A percentile compares a stretch with the other conserved stretches of the same genome.
phyloP scores from a whole-genome alignment of 805 yeast genomes.

The Suhomyces sp. region DNA sequence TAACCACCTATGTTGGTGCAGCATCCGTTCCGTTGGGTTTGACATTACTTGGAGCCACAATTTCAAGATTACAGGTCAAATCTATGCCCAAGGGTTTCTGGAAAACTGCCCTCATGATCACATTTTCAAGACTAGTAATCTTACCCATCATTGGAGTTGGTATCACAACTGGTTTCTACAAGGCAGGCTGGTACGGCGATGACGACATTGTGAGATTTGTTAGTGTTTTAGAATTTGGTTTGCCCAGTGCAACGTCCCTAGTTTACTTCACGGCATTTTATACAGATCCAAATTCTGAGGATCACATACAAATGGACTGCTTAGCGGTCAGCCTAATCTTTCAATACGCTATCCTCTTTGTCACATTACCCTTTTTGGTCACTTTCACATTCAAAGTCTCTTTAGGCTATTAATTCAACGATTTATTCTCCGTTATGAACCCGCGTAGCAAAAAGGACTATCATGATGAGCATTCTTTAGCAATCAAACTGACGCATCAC shows the following conservation, averaged over 20 bases:
- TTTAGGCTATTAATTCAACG: constrained; percentile 22
- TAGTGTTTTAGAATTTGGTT: constrained; percentile 67
- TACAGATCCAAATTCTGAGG: constrained; percentile 58
- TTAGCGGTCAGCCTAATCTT: constrained; percentile 70
- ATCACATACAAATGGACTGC: constrained; percentile 75
- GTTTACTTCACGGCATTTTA: constrained; percentile 87
- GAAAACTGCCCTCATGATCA: constrained; percentile 59
- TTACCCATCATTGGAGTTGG: constrained; percentile 77
- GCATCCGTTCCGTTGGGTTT: constrained; percentile 90
- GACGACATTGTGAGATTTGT: constrained; percentile 68
- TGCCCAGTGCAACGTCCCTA: constrained; percentile 87
- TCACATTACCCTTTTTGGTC: constrained; percentile 72
- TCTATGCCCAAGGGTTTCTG: constrained; percentile 67
- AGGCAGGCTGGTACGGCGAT: constrained; percentile 61
- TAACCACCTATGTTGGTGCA: constrained; percentile 72
- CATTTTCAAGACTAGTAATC: constrained; percentile 56
- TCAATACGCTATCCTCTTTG: constrained; percentile 66
- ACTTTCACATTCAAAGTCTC: constrained; percentile 62
- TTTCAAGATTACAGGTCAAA: constrained; percentile 65
- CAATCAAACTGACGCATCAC: neutral
- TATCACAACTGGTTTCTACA: constrained; percentile 52
- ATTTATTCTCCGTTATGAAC: neutral
- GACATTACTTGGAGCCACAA: constrained; percentile 79
- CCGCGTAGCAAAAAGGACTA: neutral
- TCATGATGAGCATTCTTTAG: neutral